phyloP scores from a whole-genome alignment of 371 early-diverging fungal species.

The Mucor velutinosus region DNA sequence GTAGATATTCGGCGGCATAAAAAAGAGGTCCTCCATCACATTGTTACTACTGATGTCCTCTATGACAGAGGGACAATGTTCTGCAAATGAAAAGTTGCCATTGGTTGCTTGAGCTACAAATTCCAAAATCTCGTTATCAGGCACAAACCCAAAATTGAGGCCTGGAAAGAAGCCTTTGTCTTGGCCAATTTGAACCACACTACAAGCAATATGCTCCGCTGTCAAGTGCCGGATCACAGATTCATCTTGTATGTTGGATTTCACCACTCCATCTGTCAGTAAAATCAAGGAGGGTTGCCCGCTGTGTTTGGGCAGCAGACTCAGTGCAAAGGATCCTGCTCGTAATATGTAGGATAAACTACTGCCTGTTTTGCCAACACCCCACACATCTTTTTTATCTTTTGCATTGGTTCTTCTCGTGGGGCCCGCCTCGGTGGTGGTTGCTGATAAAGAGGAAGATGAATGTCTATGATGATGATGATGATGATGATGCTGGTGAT shows the following conservation, averaged over 20 bases:
- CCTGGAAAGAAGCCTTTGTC: constrained; percentile 74
- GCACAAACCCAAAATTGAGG: constrained; percentile 86
- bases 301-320: constrained; percentile 71
- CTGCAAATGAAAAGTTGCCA: constrained; percentile 82
- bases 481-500: background rate
- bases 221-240: constrained; percentile 58
- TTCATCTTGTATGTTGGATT: constrained; percentile 64
- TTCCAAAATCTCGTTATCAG: constrained; percentile 84
- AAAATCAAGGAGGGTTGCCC: constrained; percentile 73
- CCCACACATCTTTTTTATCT: constrained; percentile 58
- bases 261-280: constrained; percentile 88
- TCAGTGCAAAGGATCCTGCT: constrained; percentile 71
- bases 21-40: background rate
- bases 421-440: background rate
- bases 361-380: constrained; percentile 62
- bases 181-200: constrained; percentile 87
- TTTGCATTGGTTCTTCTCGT: background rate
- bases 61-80: constrained; percentile 52
- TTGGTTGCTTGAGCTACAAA: constrained; percentile 82
- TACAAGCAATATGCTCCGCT: constrained; percentile 74
- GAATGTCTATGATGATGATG: constrained; percentile 12
- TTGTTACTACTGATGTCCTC: background rate
- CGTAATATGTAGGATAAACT: constrained; percentile 70
- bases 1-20: background rate
- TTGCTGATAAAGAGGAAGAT: background rate